phyloP scores from a whole-genome alignment of 1,139 yeast genomes.

The Suhomyces anneliseae region DNA sequence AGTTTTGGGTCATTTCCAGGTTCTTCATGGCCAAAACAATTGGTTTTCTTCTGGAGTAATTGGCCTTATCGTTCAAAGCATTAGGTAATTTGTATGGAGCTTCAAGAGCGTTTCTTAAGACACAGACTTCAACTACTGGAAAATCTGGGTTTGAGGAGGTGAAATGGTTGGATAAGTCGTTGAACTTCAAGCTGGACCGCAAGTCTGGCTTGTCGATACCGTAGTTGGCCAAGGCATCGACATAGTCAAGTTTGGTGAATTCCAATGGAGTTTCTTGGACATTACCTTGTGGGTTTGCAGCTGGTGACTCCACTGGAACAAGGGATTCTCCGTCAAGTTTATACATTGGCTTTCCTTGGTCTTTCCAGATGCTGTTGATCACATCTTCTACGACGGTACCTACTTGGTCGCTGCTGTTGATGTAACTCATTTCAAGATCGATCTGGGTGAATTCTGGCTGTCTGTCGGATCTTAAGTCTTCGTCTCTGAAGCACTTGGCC shows the following conservation, averaged over 20 bases:
- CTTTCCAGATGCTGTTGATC: conserved; percentile 56
- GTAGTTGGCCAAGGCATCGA: conserved; percentile 65
- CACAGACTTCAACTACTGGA: conserved; percentile 72
- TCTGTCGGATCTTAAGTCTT: conserved; percentile 89
- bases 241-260: conserved; percentile 56
- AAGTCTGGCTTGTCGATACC: conserved; percentile 97
- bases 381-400: conserved; percentile 61
- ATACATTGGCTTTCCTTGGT: conserved; percentile 41
- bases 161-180: conserved; percentile 46
- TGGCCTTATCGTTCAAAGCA: conserved; percentile 38
- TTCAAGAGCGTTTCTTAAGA: conserved; percentile 53
- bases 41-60: conserved; percentile 64
- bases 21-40: conserved; percentile 49
- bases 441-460: conserved; percentile 98
- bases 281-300: too few relatives aligned
- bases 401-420: conserved; percentile 65
- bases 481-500: conserved; percentile 94
- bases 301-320: neutral
- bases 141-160: conserved; percentile 36
- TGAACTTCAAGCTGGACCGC: conserved; percentile 58
- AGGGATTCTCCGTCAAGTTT: conserved; percentile 20
- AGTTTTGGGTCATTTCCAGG: conserved; percentile 35
- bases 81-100: conserved; percentile 35
- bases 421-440: conserved; percentile 91
- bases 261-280: conserved; percentile 4